Conservation (phyloP, 2,329 filamentous ascomycete species). For the Exophiala bonariae region DNA sequence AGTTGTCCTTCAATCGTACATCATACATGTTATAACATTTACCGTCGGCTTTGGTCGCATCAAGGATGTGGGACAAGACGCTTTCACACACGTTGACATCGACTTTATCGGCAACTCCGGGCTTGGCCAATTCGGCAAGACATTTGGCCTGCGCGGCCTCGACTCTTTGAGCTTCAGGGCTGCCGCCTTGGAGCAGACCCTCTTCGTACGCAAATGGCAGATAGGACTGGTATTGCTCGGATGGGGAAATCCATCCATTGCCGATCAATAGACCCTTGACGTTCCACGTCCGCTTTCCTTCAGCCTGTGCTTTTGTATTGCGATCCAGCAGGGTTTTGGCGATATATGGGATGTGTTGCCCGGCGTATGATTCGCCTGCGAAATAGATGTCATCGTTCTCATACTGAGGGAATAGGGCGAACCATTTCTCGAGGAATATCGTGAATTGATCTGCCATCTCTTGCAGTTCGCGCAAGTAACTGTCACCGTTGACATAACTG, state of each 20-base stretch:
- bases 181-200: conserved; percentile 68
- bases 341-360: conserved; percentile 96
- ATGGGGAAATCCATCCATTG: conserved; percentile 94
- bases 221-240: conserved; percentile 87
- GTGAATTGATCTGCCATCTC: conserved; percentile 90
- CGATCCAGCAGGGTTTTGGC: conserved; percentile 85
- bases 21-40: conserved; percentile 97
- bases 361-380: conserved; percentile 93
- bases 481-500: conserved; percentile 91
- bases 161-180: conserved; percentile 62
- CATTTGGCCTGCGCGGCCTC: conserved; percentile 71
- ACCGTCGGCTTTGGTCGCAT: conserved; percentile 59
- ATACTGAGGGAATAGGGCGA: conserved; percentile 85
- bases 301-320: conserved; percentile 62
- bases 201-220: conserved; percentile 77
- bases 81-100: conserved; percentile 71
- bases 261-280: conserved; percentile 86
- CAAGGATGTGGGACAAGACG: conserved; percentile 72
- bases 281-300: conserved; percentile 64
- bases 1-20: conserved; percentile 76
- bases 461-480: conserved; percentile 78
- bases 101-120: conserved; percentile 62
- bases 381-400: conserved; percentile 89
- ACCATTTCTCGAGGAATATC: conserved; percentile 88
- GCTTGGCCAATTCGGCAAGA: conserved; percentile 58